Conservation (phyloP, 176 grass and related monocot genomes). For the Typha latifolia region DNA sequence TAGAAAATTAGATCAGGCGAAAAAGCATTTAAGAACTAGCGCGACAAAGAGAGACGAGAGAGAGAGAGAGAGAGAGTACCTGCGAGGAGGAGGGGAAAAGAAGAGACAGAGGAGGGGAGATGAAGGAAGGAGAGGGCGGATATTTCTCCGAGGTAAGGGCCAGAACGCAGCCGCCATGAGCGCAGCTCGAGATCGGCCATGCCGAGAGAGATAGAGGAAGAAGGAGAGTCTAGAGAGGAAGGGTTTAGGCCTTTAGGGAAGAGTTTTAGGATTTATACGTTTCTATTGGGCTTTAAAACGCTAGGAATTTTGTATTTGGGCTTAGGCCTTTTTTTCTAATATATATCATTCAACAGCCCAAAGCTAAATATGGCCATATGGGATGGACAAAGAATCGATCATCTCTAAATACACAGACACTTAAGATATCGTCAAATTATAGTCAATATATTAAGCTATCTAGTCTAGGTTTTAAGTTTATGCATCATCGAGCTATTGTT, state of each 20-base stretch:
- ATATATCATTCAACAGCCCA: no score
- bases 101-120: conserved; percentile 7
- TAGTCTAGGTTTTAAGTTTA: no score
- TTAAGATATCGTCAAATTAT: no score
- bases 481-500: no score
- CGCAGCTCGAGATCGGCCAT: not conserved
- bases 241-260: not conserved
- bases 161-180: conserved; percentile 10
- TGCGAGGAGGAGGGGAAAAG: conserved; percentile 34
- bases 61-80: conserved; percentile 2
- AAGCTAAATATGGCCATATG: no score
- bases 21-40: not conserved
- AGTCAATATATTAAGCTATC: no score
- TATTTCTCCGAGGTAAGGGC: conserved; percentile 36
- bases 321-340: not conserved
- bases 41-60: not conserved
- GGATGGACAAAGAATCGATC: no score
- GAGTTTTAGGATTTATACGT: not conserved
- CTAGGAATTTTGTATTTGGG: not conserved
- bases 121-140: conserved; percentile 30
- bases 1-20: not conserved
- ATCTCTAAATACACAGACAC: no score
- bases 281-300: not conserved
- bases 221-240: not conserved
- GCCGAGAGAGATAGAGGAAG: not conserved